phyloP scores from a whole-genome alignment of 1,284 basidiomycete genomes.

The Boletellus sp. region DNA sequence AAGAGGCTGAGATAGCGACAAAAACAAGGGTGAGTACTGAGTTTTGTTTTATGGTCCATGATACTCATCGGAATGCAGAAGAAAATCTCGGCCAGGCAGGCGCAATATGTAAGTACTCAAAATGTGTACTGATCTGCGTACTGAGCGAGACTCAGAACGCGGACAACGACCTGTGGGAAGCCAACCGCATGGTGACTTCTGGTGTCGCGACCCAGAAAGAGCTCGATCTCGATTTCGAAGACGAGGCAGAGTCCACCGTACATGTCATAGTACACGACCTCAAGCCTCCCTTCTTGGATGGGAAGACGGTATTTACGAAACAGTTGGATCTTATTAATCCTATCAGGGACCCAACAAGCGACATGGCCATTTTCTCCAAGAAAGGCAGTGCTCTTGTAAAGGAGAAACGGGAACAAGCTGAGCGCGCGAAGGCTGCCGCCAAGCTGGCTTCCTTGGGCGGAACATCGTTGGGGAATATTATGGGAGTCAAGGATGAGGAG shows the following conservation, averaged over 20 bases:
- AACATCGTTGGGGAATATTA: constrained; percentile 92
- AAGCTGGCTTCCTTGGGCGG: constrained; percentile 92
- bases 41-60: background rate
- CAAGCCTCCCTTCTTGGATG: constrained; percentile 97
- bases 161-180: constrained; percentile 98
- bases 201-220: constrained; percentile 86
- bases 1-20: constrained; percentile 75
- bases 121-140: background rate
- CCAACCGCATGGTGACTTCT: constrained; percentile 93
- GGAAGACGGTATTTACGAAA: constrained; percentile 92
- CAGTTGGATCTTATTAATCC: constrained; percentile 98
- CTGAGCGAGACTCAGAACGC: constrained; percentile 62
- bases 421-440: constrained; percentile 92
- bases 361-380: constrained; percentile 93
- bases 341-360: constrained; percentile 88
- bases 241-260: constrained; percentile 91
- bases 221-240: constrained; percentile 89
- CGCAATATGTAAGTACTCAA: constrained; percentile 75
- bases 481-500: constrained; percentile 96
- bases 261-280: constrained; percentile 97
- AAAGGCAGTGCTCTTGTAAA: constrained; percentile 93
- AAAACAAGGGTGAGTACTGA: constrained; percentile 62
- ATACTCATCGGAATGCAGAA: constrained; percentile 43
- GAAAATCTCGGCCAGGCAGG: constrained; percentile 87
- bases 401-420: constrained; percentile 94